Conservation (phyloP, 2,329 filamentous ascomycete genomes). For the Phaeosphaeriaceae sp. region DNA sequence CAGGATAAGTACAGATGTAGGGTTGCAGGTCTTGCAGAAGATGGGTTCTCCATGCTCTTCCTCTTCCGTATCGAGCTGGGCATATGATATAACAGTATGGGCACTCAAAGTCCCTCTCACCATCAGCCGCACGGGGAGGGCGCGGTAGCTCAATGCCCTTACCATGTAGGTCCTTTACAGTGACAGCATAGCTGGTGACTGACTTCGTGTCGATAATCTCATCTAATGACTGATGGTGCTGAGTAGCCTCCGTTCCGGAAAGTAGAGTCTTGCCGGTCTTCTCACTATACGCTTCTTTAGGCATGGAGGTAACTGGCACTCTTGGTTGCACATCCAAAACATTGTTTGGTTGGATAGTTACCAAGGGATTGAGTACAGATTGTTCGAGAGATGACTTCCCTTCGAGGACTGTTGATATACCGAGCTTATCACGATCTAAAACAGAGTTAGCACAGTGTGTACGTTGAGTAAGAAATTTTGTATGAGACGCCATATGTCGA, state of each 20-base stretch:
- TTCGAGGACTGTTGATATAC: conserved; percentile 28
- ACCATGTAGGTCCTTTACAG: conserved; percentile 43
- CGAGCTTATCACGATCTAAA: conserved; percentile 43
- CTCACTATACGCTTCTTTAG: conserved; percentile 36
- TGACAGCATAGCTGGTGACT: conserved; percentile 46
- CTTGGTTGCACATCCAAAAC: conserved; percentile 17
- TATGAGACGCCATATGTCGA: no score
- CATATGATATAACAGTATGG: conserved; percentile 50
- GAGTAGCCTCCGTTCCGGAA: conserved; percentile 47
- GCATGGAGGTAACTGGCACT: conserved; percentile 3
- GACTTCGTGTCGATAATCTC: conserved; percentile 46
- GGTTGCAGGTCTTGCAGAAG: conserved; percentile 47
- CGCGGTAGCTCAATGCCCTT: conserved; percentile 42
- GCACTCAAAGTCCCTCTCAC: conserved; percentile 47
- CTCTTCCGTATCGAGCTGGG: conserved; percentile 43
- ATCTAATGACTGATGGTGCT: conserved; percentile 45
- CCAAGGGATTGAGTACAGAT: conserved; percentile 8
- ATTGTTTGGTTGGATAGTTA: conserved; percentile 15
- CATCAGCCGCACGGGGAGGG: conserved; percentile 39
- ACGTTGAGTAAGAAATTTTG: no score
- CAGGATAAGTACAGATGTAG: conserved; percentile 45
- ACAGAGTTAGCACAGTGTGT: conserved; percentile 3
- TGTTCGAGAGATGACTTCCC: conserved; percentile 10
- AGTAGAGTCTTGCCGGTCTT: conserved; percentile 42
- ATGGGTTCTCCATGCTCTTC: conserved; percentile 44